Percentiles rank a stretch among this genome's conserved stretches.
These are phyloP conservation scores for Clonostachys solani DNA, from an alignment of 2,329 filamentous ascomycete genomes.

Conservation along the genomic window DNA sequence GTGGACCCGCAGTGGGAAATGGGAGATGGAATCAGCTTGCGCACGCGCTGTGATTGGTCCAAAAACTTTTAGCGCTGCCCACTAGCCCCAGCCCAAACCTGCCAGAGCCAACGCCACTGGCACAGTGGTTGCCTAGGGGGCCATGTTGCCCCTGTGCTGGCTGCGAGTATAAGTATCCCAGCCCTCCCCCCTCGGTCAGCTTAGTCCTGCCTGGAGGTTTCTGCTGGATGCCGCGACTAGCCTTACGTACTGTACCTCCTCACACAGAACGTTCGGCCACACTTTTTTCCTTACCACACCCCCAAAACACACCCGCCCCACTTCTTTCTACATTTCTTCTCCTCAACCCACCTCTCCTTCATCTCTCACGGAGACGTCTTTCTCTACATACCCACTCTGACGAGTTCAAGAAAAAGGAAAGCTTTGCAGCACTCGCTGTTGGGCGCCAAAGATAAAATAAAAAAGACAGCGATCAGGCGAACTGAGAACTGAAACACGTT, in stretches of 20 bases:
- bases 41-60: slow-evolving; percentile 30
- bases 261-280: slow-evolving; percentile 39
- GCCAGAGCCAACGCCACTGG: slow-evolving; percentile 36
- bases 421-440: neutral
- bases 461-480: neutral
- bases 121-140: slow-evolving; percentile 37
- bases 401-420: neutral
- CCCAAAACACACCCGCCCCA: neutral
- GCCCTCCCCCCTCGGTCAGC: slow-evolving; percentile 43
- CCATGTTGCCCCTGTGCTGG: slow-evolving; percentile 24
- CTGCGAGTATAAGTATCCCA: slow-evolving; percentile 53
- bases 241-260: slow-evolving; percentile 38
- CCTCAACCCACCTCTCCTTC: slow-evolving; percentile 1
- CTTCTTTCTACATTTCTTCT: slow-evolving; percentile 6
- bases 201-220: slow-evolving; percentile 33
- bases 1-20: slow-evolving; percentile 21
- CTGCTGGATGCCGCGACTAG: slow-evolving; percentile 53
- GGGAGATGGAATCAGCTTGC: slow-evolving; percentile 32
- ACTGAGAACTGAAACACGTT: slow-evolving; percentile 38
- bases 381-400: no score
- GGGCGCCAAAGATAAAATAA: neutral
- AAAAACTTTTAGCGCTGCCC: slow-evolving; percentile 19
- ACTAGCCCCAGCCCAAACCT: slow-evolving; percentile 31
- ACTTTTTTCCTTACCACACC: slow-evolving; percentile 16
- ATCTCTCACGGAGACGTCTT: neutral